Evolutionary conservation across 768 basidiomycete species (phyloP).

Genomic region (Fibroporia radiculosa): DNA sequence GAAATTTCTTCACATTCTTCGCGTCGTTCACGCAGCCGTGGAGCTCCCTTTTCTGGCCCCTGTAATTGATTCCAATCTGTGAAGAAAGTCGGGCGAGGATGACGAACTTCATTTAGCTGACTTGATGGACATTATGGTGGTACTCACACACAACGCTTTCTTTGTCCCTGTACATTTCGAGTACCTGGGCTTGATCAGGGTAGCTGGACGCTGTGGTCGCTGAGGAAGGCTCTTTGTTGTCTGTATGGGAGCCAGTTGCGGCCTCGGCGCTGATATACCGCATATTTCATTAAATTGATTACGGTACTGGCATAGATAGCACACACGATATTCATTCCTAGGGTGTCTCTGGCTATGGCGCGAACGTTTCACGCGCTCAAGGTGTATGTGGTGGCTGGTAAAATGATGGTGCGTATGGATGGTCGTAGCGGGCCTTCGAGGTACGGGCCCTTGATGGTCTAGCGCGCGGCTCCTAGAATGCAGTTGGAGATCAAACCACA

Average conservation of each 20-base stretch:
- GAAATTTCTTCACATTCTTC: constrained; percentile 43
- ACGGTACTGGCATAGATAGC: neutral
- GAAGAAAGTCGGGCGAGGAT: neutral
- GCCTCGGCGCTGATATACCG: neutral
- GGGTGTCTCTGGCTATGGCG: neutral
- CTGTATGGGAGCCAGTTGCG: neutral
- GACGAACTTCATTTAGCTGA: neutral
- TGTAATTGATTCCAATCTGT: constrained; percentile 51
- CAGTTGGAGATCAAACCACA: too few species aligned
- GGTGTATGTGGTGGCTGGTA: neutral
- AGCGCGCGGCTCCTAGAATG: too few species aligned
- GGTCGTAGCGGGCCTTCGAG: too few species aligned
- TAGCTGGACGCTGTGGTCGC: neutral
- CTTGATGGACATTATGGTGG: neutral
- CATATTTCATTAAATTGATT: neutral
- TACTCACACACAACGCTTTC: constrained; percentile 46
- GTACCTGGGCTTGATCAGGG: constrained; percentile 36
- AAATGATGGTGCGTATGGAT: neutral
- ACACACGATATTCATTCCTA: neutral
- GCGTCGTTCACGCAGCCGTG: constrained; percentile 57
- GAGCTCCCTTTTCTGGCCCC: constrained; percentile 33
- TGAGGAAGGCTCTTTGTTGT: neutral
- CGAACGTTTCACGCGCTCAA: neutral
- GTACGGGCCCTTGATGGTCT: too few species aligned
- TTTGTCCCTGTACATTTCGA: constrained; percentile 46